A percentile compares a stretch with the other conserved stretches of the same genome.
phyloP scores from a whole-genome alignment of 352 stramenopile genomes.

The Globisporangium paddicum region DNA sequence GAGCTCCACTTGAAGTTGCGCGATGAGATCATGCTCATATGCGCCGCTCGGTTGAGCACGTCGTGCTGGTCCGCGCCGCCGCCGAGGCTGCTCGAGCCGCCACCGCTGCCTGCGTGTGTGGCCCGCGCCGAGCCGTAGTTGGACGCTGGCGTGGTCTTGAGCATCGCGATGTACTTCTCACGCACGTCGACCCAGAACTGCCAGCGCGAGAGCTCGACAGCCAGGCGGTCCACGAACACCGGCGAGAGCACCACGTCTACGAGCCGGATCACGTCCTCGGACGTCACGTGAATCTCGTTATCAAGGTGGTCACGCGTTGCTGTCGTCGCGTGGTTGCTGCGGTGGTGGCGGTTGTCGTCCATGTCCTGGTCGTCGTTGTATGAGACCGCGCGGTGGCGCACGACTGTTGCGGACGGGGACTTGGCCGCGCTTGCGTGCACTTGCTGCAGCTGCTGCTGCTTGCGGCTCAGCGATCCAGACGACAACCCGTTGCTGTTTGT shows the following conservation, averaged over 20 bases:
- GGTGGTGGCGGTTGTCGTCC: neutral
- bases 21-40: constrained; percentile 25
- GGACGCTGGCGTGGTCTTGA: constrained; percentile 19
- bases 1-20: constrained; percentile 75
- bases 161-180: constrained; percentile 64
- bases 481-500: neutral
- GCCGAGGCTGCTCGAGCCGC: neutral
- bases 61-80: constrained; percentile 3
- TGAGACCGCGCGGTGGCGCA: constrained; percentile 3
- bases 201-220: constrained; percentile 61
- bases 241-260: constrained; percentile 71
- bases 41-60: neutral
- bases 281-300: constrained; percentile 62
- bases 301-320: constrained; percentile 29
- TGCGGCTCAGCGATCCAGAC: neutral
- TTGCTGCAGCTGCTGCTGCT: constrained; percentile 5
- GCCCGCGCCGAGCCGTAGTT: constrained; percentile 12
- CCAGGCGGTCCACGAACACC: constrained; percentile 65
- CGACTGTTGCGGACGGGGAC: neutral
- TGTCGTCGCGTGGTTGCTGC: constrained; percentile 11
- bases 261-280: constrained; percentile 67
- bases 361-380: neutral
- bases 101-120: neutral
- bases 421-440: neutral
- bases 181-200: constrained; percentile 79